These are phyloP conservation scores for Gonapodya prolifera DNA, from an alignment of 192 early-diverging fungal genomes.

Conservation along the genomic window DNA sequence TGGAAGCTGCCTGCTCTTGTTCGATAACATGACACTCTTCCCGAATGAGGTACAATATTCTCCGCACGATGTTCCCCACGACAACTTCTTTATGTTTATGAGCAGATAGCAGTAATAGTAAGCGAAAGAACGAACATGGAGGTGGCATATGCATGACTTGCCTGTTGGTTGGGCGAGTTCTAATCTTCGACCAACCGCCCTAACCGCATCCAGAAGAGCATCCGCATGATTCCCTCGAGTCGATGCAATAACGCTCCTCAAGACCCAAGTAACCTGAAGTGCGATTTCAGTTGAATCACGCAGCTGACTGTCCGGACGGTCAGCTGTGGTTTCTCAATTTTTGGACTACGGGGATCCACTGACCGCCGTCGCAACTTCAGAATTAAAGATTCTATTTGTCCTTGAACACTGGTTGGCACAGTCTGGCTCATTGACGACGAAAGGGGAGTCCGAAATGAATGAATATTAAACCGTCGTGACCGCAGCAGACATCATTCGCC, in stretches of 20 bases:
- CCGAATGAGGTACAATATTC: constrained; percentile 70
- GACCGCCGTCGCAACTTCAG: constrained; percentile 29
- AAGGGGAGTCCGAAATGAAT: background rate
- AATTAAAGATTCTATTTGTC: constrained; percentile 25
- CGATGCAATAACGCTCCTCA: constrained; percentile 62
- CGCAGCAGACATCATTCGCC: background rate
- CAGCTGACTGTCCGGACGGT: constrained; percentile 21
- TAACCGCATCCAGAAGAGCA: constrained; percentile 46
- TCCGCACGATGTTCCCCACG: constrained; percentile 71
- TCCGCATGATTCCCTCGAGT: constrained; percentile 57
- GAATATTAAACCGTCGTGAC: background rate
- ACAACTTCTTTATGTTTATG: constrained; percentile 48
- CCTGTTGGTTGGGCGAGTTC: constrained; percentile 67
- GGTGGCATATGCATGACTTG: constrained; percentile 13
- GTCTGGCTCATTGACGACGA: no score
- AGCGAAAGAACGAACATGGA: no score
- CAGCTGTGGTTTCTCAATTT: no score
- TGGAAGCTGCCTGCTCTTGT: background rate
- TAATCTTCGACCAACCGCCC: constrained; percentile 52
- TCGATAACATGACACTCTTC: constrained; percentile 42
- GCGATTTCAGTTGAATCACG: constrained; percentile 26
- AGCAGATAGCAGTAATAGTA: background rate
- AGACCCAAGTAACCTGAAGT: constrained; percentile 55
- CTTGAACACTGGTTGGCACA: constrained; percentile 18
- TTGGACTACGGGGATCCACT: background rate